phyloP scores from a whole-genome alignment of 164 flowering plant genomes.

The Platanus orientalis region DNA sequence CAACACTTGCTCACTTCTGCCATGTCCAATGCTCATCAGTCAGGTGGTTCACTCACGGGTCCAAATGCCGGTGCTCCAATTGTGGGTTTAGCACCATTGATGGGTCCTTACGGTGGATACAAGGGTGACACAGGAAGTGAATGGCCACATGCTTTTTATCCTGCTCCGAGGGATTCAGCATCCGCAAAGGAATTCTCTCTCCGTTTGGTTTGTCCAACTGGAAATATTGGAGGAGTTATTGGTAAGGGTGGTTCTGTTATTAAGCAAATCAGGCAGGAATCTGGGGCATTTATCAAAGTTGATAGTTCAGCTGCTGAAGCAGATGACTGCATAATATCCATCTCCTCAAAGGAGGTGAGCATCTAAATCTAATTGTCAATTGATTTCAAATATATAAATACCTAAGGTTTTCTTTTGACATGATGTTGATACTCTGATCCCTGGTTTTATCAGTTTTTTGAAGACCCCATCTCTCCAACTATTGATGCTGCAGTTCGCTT shows the following conservation, averaged over 20 bases:
- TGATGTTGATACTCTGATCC: not conserved
- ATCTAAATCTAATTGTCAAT: not conserved
- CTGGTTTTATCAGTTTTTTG: conserved; percentile 56
- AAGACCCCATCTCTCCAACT: conserved; percentile 70
- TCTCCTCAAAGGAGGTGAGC: conserved; percentile 79
- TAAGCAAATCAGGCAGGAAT: conserved; percentile 89
- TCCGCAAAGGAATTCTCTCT: conserved; percentile 79
- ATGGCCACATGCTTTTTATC: conserved; percentile 62
- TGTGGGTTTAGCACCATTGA: conserved; percentile 68
- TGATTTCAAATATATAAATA: too few species aligned
- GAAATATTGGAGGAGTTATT: conserved; percentile 83
- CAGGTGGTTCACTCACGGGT: conserved; percentile 55
- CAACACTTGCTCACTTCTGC: conserved; percentile 73
- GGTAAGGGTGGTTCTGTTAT: conserved; percentile 87
- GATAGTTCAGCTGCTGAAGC: conserved; percentile 74
- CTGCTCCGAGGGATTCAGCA: conserved; percentile 62
- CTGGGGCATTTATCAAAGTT: conserved; percentile 77
- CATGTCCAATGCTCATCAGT: conserved; percentile 35
- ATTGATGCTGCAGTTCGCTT: conserved; percentile 8
- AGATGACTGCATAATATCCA: conserved; percentile 72
- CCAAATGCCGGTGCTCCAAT: conserved; percentile 56
- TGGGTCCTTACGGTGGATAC: conserved; percentile 77
- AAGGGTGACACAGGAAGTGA: conserved; percentile 61
- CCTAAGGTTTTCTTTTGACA: too few species aligned
- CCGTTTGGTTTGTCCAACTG: conserved; percentile 71